These are phyloP conservation scores for Mucor velutinosus DNA, from an alignment of 371 early-diverging fungal genomes.

Conservation along the genomic window DNA sequence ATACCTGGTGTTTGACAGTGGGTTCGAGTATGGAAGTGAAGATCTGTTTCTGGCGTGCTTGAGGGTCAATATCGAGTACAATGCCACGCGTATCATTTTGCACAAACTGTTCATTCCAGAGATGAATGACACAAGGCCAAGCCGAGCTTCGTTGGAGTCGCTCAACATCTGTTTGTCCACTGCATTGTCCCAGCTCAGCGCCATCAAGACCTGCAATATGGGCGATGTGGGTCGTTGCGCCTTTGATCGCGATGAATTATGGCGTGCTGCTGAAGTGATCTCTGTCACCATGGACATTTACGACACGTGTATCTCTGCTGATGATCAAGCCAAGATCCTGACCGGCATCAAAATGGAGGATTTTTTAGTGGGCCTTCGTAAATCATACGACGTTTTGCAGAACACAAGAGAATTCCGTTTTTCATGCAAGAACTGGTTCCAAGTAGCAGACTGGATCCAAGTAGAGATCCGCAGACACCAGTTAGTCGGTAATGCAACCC, in stretches of 20 bases:
- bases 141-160: conserved; percentile 28
- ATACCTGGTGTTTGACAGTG: conserved; percentile 32
- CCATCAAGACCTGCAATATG: conserved; percentile 32
- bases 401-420: conserved; percentile 31
- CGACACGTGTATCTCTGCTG: conserved; percentile 16
- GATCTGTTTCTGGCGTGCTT: conserved; percentile 36
- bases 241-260: conserved; percentile 45
- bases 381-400: conserved; percentile 21
- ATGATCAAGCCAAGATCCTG: conserved; percentile 20
- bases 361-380: conserved; percentile 18
- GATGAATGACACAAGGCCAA: conserved; percentile 22
- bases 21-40: conserved; percentile 37
- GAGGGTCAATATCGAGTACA: conserved; percentile 40
- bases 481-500: background rate
- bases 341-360: conserved; percentile 23
- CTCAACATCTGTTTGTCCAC: conserved; percentile 36
- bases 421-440: conserved; percentile 31
- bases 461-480: conserved; percentile 32
- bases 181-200: conserved; percentile 29
- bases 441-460: conserved; percentile 40
- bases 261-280: conserved; percentile 39
- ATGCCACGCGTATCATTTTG: conserved; percentile 42
- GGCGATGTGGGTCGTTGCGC: conserved; percentile 27
- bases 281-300: conserved; percentile 34
- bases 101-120: conserved; percentile 44